Evolutionary conservation across 1,284 basidiomycete species (phyloP).

Genomic region (Tetrapyrgos nigripes): DNA sequence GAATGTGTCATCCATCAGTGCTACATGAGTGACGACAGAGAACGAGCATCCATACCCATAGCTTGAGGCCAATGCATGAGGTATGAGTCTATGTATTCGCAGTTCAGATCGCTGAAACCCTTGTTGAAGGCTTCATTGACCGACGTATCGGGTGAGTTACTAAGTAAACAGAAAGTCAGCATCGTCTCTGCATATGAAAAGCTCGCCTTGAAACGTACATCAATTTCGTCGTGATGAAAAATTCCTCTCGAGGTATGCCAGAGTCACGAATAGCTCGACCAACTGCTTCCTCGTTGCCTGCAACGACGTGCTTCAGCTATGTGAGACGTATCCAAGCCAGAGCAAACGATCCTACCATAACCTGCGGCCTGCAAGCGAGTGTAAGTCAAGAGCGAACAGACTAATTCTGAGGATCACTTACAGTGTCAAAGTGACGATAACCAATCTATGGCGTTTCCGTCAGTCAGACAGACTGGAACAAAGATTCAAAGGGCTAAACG

Average conservation of each 20-base stretch:
- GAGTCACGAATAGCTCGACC: slow-evolving; percentile 56
- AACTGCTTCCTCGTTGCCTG: slow-evolving; percentile 54
- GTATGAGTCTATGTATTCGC: slow-evolving; percentile 75
- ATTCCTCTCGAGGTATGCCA: slow-evolving; percentile 49
- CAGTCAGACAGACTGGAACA: neutral
- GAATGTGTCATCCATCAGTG: slow-evolving; percentile 27
- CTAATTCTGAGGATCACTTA: slow-evolving; percentile 20
- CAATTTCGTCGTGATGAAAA: slow-evolving; percentile 60
- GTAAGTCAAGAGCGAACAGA: neutral
- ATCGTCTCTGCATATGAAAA: neutral
- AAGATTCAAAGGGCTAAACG: neutral
- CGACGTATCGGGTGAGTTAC: slow-evolving; percentile 45
- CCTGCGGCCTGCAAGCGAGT: slow-evolving; percentile 30
- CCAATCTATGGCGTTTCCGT: slow-evolving; percentile 32
- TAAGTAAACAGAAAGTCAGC: slow-evolving; percentile 9
- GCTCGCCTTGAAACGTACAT: slow-evolving; percentile 30
- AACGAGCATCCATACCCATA: neutral
- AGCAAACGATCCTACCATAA: slow-evolving; percentile 29
- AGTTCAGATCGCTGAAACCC: slow-evolving; percentile 60
- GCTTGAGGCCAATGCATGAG: slow-evolving; percentile 68
- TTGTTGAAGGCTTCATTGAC: slow-evolving; percentile 58
- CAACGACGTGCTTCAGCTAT: neutral
- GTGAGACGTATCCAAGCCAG: neutral
- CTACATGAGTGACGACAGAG: neutral
- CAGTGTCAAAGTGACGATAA: slow-evolving; percentile 49